phyloP scores from a whole-genome alignment of 306 rosid genomes.

The Cucumis melo region DNA sequence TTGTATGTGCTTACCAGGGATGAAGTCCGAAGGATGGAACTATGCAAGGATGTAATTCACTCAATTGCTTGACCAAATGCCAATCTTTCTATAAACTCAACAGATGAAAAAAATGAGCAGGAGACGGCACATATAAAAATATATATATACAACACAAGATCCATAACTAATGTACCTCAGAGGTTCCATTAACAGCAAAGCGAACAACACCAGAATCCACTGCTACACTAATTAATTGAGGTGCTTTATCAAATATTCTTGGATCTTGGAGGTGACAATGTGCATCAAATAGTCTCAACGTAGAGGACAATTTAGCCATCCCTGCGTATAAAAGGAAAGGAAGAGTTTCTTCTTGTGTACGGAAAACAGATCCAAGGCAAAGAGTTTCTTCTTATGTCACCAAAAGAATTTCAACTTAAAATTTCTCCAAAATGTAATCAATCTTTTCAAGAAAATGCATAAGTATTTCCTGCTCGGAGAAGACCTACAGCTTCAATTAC shows the following conservation, averaged over 20 bases:
- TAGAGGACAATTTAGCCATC: background rate
- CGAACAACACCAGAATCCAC: conserved; percentile 42
- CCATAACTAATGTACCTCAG: conserved; percentile 23
- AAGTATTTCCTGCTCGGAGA: background rate
- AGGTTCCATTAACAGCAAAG: conserved; percentile 66
- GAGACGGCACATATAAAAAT: background rate
- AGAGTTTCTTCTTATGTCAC: background rate
- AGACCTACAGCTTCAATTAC: background rate
- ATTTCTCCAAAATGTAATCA: background rate
- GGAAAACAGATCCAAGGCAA: background rate
- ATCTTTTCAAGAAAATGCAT: background rate
- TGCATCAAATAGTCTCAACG: conserved; percentile 65
- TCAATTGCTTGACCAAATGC: conserved; percentile 58
- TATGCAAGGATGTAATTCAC: conserved; percentile 34
- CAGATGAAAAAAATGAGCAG: background rate
- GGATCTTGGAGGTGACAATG: conserved; percentile 91
- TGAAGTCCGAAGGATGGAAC: conserved; percentile 78
- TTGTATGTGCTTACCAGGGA: conserved; percentile 39
- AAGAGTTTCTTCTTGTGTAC: background rate
- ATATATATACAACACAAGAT: background rate
- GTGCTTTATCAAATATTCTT: conserved; percentile 41
- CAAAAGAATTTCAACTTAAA: background rate
- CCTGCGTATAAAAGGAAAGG: background rate
- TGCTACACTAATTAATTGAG: conserved; percentile 39
- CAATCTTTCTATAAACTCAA: conserved; percentile 37